A percentile compares a stretch with the other conserved stretches of the same genome.
These are phyloP conservation scores for Hyaloscypha hepaticicola DNA, from an alignment of 495 filamentous ascomycete species.

Conservation along the genomic window DNA sequence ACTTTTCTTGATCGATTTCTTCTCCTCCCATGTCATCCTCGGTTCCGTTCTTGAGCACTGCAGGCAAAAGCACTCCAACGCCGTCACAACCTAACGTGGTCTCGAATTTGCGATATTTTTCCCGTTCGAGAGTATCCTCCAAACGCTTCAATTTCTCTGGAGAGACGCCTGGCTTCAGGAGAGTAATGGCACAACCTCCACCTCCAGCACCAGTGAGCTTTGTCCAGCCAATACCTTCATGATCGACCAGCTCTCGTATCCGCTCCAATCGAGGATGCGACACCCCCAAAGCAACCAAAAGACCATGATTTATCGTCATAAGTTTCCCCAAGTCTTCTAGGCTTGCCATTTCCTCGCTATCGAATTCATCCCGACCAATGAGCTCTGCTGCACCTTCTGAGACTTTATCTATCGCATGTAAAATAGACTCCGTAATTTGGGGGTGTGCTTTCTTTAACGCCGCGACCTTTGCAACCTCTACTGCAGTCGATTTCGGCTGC, in stretches of 20 bases:
- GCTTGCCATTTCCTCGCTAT: conserved; percentile 53
- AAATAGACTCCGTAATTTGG: conserved; percentile 68
- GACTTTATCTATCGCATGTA: conserved; percentile 81
- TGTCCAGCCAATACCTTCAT: conserved; percentile 89
- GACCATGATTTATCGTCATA: conserved; percentile 89
- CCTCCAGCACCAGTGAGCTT: conserved; percentile 96
- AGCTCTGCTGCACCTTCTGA: conserved; percentile 71
- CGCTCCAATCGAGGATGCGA: conserved; percentile 92
- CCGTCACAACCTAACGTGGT: conserved; percentile 89
- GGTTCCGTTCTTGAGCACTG: conserved; percentile 71
- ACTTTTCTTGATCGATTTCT: conserved; percentile 91
- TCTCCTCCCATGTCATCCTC: conserved; percentile 71
- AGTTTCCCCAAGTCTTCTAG: conserved; percentile 76
- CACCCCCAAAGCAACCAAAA: conserved; percentile 83
- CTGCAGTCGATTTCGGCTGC: conserved; percentile 75
- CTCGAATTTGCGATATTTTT: conserved; percentile 80
- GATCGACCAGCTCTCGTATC: conserved; percentile 87
- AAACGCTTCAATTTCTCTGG: conserved; percentile 55
- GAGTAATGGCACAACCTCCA: conserved; percentile 90
- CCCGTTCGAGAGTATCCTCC: conserved; percentile 63
- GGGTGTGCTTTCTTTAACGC: conserved; percentile 67
- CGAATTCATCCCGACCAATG: conserved; percentile 63
- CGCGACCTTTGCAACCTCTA: conserved; percentile 83
- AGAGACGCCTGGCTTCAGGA: conserved; percentile 64
- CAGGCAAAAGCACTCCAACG: conserved; percentile 89